phyloP scores from a whole-genome alignment of 2,329 filamentous ascomycete genomes.

The Thielaviopsis populi region DNA sequence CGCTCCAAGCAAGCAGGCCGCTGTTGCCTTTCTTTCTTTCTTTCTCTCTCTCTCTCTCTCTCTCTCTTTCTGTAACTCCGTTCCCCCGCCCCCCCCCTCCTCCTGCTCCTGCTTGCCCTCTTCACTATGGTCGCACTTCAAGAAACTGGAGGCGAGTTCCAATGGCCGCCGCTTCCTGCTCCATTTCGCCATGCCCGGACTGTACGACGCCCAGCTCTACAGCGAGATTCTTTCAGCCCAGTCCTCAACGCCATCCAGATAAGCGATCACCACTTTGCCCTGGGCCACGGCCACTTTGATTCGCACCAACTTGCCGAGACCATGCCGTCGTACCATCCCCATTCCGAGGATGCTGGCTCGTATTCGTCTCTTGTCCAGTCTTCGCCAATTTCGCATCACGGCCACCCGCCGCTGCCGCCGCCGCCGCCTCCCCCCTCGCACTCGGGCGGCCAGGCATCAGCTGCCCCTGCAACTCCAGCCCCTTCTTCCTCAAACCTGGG shows the following conservation, averaged over 20 bases:
- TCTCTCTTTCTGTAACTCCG: too few species aligned
- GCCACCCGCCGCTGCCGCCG: not conserved
- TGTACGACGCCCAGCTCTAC: not conserved
- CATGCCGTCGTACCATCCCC: conserved; percentile 4
- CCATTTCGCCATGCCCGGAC: conserved; percentile 3
- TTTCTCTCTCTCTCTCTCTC: not conserved
- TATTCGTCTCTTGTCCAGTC: not conserved
- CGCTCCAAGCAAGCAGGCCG: too few species aligned
- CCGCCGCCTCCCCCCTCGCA: not conserved
- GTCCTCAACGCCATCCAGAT: not conserved
- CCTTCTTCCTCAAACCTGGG: not conserved
- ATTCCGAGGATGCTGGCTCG: not conserved
- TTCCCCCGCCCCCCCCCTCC: not conserved
- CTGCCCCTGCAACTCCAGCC: not conserved
- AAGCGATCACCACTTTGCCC: not conserved
- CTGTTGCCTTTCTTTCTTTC: too few species aligned
- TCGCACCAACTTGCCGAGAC: not conserved
- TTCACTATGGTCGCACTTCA: not conserved
- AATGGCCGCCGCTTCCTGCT: conserved; percentile 9
- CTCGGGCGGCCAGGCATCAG: not conserved
- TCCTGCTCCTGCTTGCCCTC: not conserved
- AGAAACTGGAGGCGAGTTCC: not conserved
- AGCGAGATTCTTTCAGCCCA: not conserved
- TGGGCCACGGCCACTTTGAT: not conserved
- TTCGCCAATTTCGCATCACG: not conserved